Evolutionary conservation across 208 protist species (phyloP), one percentile per base, ranked within the genome.

Genomic region (Sergeia podlipaevii): DNA sequence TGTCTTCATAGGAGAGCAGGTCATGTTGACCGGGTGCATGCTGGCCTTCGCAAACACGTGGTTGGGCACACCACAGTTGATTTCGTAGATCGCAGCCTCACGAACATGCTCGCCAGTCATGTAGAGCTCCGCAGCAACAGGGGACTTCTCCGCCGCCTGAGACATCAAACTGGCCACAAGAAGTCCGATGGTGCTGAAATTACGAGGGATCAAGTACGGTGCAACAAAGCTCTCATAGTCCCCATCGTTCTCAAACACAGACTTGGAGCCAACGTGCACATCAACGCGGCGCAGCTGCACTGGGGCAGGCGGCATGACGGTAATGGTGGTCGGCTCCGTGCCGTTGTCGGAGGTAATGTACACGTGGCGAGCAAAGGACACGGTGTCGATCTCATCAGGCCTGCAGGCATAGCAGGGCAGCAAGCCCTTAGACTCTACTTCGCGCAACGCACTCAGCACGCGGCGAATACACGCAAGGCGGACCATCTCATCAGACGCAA

Each of bases 391-490:
- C 54, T 91, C 77, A 10, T 65, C 32, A 5, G 68, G 18, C 27
- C 73, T 60, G 54, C 79, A 85, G 28, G 83, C 79, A 52, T 85
- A 85, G 52, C 74, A 74, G 10, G 70, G 62, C 33, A 91, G 65
- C 23, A 87, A 34, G 6, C 74, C 69, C 7, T 52, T 48, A 10
- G 59, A 55, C 61, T 91, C 83, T 32, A 91, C 44, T 38, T 78
- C 56, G n/a, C 50, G 68, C 6, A 91, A 52, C 10, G 73, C 65
- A 13, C 56, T 29, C 32, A 90, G 48, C n/a, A 70, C 64, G 17
- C 60, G 60, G 26, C 71, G 55, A n/a, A n/a, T n/a, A n/a, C n/a
- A n/a, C 4, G 72, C 68, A 13, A 78, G 65, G 5, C 48, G 37
- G 54, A 39, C 17, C 47, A 50, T 54, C 17, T 74, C 45, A 7